Evolutionary conservation across 1,284 basidiomycete genomes (phyloP).

Genomic region (Fomes fomentarius): DNA sequence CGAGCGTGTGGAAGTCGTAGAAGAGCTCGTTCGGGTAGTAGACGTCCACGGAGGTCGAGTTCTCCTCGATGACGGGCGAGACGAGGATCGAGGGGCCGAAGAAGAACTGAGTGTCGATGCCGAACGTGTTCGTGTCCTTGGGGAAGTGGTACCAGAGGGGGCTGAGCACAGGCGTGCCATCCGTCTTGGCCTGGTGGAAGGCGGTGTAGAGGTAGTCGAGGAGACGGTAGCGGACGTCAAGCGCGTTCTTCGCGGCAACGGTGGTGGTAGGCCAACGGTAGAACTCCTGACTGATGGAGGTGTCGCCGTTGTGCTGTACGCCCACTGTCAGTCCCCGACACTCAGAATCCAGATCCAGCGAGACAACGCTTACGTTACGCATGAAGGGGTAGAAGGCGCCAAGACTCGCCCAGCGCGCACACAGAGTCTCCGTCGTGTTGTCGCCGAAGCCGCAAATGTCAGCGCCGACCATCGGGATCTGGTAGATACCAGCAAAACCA

Average conservation of each 20-base stretch:
- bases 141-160: constrained; percentile 72
- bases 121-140: constrained; percentile 57
- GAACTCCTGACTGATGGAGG: constrained; percentile 64
- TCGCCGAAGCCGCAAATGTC: constrained; percentile 69
- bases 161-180: constrained; percentile 64
- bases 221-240: constrained; percentile 67
- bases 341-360: neutral
- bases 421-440: constrained; percentile 65
- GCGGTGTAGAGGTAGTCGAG: constrained; percentile 76
- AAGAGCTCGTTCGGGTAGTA: constrained; percentile 69
- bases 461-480: constrained; percentile 70
- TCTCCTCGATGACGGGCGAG: constrained; percentile 67
- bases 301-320: constrained; percentile 59
- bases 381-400: constrained; percentile 77
- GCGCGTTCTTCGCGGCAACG: constrained; percentile 59
- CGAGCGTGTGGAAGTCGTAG: constrained; percentile 63
- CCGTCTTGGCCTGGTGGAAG: constrained; percentile 59
- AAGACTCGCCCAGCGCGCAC: constrained; percentile 69
- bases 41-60: constrained; percentile 58
- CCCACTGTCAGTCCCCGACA: neutral
- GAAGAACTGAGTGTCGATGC: constrained; percentile 71
- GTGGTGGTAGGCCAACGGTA: constrained; percentile 65
- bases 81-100: constrained; percentile 69
- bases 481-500: constrained; percentile 63
- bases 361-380: constrained; percentile 53